Percentiles rank a stretch among this genome's conserved stretches.
Conservation (phyloP, 2,329 filamentous ascomycete species). For the Verticillium albo-atrum region DNA sequence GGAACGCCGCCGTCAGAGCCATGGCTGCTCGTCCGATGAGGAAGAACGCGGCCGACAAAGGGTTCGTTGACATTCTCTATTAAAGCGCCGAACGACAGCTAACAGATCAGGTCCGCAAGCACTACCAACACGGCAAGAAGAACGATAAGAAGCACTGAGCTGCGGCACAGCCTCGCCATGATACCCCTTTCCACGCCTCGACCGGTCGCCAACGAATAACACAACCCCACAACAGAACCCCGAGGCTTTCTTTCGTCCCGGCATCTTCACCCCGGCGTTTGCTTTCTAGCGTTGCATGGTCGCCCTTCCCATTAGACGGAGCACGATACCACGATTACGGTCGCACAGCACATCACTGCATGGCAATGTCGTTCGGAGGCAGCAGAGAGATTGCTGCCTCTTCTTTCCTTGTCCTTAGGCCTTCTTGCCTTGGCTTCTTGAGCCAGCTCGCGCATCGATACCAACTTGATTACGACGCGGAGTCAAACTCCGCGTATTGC, state of each 20-base stretch:
- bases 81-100: neutral
- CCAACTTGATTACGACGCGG: neutral
- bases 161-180: neutral
- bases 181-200: neutral
- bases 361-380: neutral
- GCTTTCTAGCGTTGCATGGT: neutral
- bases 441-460: neutral
- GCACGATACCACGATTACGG: neutral
- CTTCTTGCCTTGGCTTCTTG: neutral
- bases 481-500: neutral
- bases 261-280: neutral
- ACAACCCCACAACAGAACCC: neutral
- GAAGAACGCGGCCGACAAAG: constrained; percentile 34
- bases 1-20: constrained; percentile 41
- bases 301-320: neutral
- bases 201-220: neutral
- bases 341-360: neutral
- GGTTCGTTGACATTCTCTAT: constrained; percentile 15
- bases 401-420: neutral
- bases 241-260: neutral
- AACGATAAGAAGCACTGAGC: constrained; percentile 12
- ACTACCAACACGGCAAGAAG: constrained; percentile 8
- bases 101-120: constrained; percentile 11
- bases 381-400: neutral
- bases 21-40: constrained; percentile 25